Evolutionary conservation across 2,329 filamentous ascomycete genomes (phyloP).

Genomic region (Botrytis galanthina): DNA sequence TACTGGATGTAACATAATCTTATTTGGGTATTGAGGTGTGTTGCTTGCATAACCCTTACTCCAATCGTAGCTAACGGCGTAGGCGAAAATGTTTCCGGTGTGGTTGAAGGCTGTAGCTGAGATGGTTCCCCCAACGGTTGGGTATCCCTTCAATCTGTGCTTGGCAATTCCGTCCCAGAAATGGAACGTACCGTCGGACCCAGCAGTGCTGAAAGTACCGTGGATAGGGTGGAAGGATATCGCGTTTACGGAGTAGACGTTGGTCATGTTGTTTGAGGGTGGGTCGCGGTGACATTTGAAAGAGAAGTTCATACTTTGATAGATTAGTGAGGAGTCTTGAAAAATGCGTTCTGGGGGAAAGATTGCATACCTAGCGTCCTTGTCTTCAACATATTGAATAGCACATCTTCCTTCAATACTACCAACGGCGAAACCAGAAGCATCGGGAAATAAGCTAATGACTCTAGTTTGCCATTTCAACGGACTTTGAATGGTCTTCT

Average conservation of each 20-base stretch:
- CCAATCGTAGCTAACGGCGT: slow-evolving; percentile 96
- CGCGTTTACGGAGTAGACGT: slow-evolving; percentile 92
- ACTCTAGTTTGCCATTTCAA: slow-evolving; percentile 98
- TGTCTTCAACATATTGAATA: slow-evolving; percentile 97
- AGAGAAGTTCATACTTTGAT: slow-evolving; percentile 79
- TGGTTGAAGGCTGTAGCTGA: slow-evolving; percentile 88
- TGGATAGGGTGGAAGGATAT: slow-evolving; percentile 97
- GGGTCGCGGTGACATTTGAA: slow-evolving; percentile 98
- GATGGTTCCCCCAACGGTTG: slow-evolving; percentile 80
- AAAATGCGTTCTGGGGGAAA: background rate
- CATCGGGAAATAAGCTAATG: slow-evolving; percentile 91
- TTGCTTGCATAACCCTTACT: slow-evolving; percentile 92
- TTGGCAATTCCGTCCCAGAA: slow-evolving; percentile 95
- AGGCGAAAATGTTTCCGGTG: slow-evolving; percentile 79
- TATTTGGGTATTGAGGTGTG: slow-evolving; percentile 69
- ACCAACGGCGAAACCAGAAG: slow-evolving; percentile 88
- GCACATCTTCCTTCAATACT: slow-evolving; percentile 96
- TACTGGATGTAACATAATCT: slow-evolving; percentile 83
- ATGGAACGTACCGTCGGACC: slow-evolving; percentile 93
- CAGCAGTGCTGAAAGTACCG: slow-evolving; percentile 97
- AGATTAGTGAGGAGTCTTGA: slow-evolving; percentile 9
- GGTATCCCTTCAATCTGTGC: slow-evolving; percentile 86
- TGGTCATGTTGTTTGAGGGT: slow-evolving; percentile 71
- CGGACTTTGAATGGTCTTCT: slow-evolving; percentile 94
- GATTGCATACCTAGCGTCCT: slow-evolving; percentile 64